Conservation (phyloP, 805 yeast species). For the Zygosaccharomyces gambellarensis region DNA sequence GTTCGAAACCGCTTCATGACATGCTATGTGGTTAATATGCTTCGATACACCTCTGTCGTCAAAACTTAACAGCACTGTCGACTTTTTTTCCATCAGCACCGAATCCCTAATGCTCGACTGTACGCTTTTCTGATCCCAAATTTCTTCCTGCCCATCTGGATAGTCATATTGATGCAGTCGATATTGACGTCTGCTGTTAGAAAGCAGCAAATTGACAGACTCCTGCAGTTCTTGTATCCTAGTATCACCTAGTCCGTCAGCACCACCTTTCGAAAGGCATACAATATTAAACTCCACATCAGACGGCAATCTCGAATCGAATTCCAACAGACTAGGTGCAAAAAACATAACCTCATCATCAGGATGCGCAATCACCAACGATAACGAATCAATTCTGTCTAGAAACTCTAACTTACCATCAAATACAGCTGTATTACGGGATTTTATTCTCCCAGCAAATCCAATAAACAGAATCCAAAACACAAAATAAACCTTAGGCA, state of each 20-base stretch:
- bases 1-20: constrained; percentile 46
- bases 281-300: constrained; percentile 45
- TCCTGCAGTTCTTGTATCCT: constrained; percentile 54
- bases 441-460: constrained; percentile 6
- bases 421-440: constrained; percentile 7
- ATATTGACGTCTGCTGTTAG: constrained; percentile 9
- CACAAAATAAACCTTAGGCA: constrained; percentile 10
- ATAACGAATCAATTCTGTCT: background rate
- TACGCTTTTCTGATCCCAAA: constrained; percentile 51
- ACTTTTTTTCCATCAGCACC: background rate
- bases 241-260: constrained; percentile 62
- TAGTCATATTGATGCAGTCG: constrained; percentile 36
- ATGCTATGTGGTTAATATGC: constrained; percentile 80
- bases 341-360: constrained; percentile 99
- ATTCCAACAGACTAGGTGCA: constrained; percentile 50
- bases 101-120: constrained; percentile 7
- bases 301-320: constrained; percentile 15
- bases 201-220: constrained; percentile 23
- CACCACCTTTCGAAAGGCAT: constrained; percentile 76
- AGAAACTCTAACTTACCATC: background rate
- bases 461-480: constrained; percentile 10
- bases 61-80: constrained; percentile 55
- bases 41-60: constrained; percentile 77
- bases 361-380: constrained; percentile 82
- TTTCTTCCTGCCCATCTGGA: constrained; percentile 61